Base-by-base conservation (phyloP, 2,329 filamentous ascomycete species). In the Colletotrichum sp. region DNA sequence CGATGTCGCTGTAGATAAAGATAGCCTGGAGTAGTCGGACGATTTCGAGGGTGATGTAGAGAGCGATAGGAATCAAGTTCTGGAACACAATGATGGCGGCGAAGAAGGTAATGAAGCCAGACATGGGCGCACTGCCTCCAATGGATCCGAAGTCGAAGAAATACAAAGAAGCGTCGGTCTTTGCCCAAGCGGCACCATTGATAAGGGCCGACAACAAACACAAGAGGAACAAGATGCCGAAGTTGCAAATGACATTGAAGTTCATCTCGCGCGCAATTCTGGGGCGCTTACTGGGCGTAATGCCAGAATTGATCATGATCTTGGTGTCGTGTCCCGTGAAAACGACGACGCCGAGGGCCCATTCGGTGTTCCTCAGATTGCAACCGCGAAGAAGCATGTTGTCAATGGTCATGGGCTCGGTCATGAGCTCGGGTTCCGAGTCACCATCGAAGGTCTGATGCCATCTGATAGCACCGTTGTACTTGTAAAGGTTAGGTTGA, bases 271-370 rank as follows among this genome's bases (percentile, higher is more conserved):
- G 94, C 69, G 96, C 95, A 80, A 99, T 96, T 79, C 95, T 93
- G 49, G 97, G 92, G 78, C 96, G 94, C 88, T 99, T 99, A 83
- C 93, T 98, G 15, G 98, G 97, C 2, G 97, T 99, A 77, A 96
- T 94, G 76, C 97, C 97, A 32, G 97, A 95, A 83, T 99, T 99
- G 88, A 98, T 94, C 97, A 99, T 99, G 84, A 98, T 99, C 87
- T 99, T 99, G 39, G 96, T 98, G 84, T 99, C 96, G 82, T 96
- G 93, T 39, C 97, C 97, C 16, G 97, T 99, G 86, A 98, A 99
- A 22, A 98, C 89, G 66, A 99, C 96, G 5, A 99, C 91, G 69
- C 96, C 97, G 8, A 99, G 90, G 70, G 96, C 90, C 97, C 97
- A 99, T 82, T 99, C 96, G 0, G 97, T 99, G 84, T 99, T 99